Base-by-base conservation (phyloP, 108 stramenopile genomes). In the Cylindrotheca closterium region DNA sequence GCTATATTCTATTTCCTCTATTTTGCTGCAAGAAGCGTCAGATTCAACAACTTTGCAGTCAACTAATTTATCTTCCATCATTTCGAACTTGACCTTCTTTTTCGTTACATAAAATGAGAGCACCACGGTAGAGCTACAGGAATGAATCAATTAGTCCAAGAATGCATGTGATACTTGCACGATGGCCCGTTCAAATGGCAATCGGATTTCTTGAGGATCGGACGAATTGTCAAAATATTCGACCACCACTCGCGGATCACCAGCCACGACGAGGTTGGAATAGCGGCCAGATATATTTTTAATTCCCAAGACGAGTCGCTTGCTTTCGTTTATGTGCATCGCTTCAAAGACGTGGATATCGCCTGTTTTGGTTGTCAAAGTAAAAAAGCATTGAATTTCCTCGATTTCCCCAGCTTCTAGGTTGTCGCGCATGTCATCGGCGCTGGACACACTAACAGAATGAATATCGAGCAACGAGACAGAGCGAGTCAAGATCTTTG, bases 301-400 rank as follows among this genome's bases (percentile, higher is more conserved):
- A 25, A 89, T 55, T 22, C 88, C 88, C 42, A 33, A 59, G 31
- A 89, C 84, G 47, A 89, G 60, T 17, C 73, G 68, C 67, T 86
- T 79, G 12, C 81, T 55, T 22, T 76, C 73, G 21, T 60, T 59
- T 12, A 58, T 45, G 3, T 79, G 60, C 4, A 79, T 53, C 1
- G 91, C 76, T 58, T 92, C 88, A 67, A 92, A 88, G 24, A 88
- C 65, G 37, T 88, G 58, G 0, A 88, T 79, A 0, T 71, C 52
- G n/a, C 91, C 91, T 31, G 65, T 51, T 22, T 69, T 64, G 48
- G 82, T 68, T 0, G 87, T 92, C n/a, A 92, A 70, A 21, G 91
- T 77, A 50, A 88, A 87, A 67, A 88, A 85, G 51, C 59, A 73
- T 27, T 62, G 63, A 19, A 62, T 18, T 2, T 63, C 60, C 5